Evolutionary conservation across 2,329 filamentous ascomycete species (phyloP).

Genomic region (Tolypocladium nubicola): DNA sequence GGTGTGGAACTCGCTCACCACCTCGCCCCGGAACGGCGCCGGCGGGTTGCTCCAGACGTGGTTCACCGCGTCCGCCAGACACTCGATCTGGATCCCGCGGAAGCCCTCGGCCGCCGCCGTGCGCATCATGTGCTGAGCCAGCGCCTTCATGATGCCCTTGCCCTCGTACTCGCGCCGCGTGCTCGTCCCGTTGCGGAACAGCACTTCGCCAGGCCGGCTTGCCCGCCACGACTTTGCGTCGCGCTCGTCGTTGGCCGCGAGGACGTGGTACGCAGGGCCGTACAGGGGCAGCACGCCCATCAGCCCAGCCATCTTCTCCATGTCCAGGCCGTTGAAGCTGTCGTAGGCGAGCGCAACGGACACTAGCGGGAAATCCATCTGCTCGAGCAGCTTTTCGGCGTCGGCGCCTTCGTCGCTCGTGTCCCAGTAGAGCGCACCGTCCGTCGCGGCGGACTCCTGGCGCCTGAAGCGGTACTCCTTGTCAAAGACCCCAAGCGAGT

Average conservation of each 20-base stretch:
- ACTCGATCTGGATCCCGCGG: conserved; percentile 15
- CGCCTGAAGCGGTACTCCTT: conserved; percentile 11
- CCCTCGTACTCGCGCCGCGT: conserved; percentile 17
- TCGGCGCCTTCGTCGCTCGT: conserved; percentile 1
- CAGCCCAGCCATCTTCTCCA: conserved; percentile 2
- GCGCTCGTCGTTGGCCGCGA: conserved; percentile 9
- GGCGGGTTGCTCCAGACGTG: conserved; percentile 15
- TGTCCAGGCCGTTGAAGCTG: conserved; percentile 7
- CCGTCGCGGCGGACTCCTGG: conserved; percentile 10
- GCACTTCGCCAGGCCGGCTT: conserved; percentile 12
- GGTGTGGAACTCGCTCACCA: conserved; percentile 5
- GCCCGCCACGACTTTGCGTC: conserved; percentile 13
- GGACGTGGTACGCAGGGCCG: not conserved
- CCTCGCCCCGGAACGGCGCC: conserved; percentile 10
- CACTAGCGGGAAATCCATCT: conserved; percentile 21
- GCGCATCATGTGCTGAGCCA: conserved; percentile 14
- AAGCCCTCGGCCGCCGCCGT: conserved; percentile 10
- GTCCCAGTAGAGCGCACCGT: conserved; percentile 18
- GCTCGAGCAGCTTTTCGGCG: conserved; percentile 11
- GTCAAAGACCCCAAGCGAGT: conserved; percentile 14
- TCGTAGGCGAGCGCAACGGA: conserved; percentile 19
- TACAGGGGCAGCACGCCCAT: conserved; percentile 1
- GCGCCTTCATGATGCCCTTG: conserved; percentile 11
- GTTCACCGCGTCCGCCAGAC: conserved; percentile 10
- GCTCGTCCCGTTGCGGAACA: conserved; percentile 14